These are phyloP conservation scores for Amphibolis antarctica DNA, from an alignment of 106 monocot genomes.

Conservation along the genomic window DNA sequence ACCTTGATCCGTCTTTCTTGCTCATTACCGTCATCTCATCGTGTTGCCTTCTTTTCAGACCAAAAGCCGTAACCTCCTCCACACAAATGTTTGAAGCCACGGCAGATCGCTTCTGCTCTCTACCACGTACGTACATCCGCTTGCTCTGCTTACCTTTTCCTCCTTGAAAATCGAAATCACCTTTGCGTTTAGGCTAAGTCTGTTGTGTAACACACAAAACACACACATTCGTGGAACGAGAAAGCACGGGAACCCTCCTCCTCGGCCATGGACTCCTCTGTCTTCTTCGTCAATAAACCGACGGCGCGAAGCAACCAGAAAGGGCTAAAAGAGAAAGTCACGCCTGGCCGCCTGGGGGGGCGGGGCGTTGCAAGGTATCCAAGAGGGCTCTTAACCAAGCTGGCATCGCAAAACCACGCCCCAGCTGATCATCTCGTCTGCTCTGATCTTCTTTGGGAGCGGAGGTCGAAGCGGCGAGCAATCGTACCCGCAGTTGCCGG, in stretches of 20 bases:
- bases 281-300: too few relatives aligned
- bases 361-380: not conserved
- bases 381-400: not conserved
- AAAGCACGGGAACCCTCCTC: not conserved
- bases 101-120: too few relatives aligned
- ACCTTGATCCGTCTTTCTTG: too few relatives aligned
- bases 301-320: not conserved
- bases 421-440: too few relatives aligned
- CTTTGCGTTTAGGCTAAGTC: not conserved
- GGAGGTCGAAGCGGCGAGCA: too few relatives aligned
- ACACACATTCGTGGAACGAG: too few relatives aligned
- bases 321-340: not conserved
- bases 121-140: not conserved
- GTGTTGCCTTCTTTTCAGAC: too few relatives aligned
- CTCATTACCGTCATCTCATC: too few relatives aligned
- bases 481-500: too few relatives aligned
- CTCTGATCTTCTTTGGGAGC: too few relatives aligned
- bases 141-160: not conserved
- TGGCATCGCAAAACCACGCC: not conserved
- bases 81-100: not conserved
- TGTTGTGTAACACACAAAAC: too few relatives aligned
- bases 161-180: not conserved
- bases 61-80: not conserved
- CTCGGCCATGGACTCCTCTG: not conserved
- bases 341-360: not conserved